phyloP scores from a whole-genome alignment of 148 eudicot genomes.

The Rhododendron griersonianum region DNA sequence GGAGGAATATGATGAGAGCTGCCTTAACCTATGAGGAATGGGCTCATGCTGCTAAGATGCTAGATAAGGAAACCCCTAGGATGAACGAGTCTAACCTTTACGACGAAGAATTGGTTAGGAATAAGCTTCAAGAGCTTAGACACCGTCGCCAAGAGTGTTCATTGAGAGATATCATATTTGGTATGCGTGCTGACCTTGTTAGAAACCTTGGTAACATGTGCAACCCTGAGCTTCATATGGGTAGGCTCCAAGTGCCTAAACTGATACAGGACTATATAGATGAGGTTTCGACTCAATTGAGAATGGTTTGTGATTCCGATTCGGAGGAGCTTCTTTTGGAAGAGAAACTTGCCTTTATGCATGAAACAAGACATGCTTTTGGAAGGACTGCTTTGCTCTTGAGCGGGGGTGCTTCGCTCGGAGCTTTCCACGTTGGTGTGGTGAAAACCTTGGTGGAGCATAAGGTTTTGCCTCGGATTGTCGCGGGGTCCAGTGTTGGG shows the following conservation, averaged over 20 bases:
- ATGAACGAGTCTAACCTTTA: conserved; percentile 72
- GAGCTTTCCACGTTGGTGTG: conserved; percentile 86
- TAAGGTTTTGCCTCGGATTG: conserved; percentile 79
- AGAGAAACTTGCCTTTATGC: conserved; percentile 97
- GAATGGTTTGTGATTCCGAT: conserved; percentile 89
- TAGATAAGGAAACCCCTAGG: conserved; percentile 66
- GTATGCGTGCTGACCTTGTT: conserved; percentile 84
- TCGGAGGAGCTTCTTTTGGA: conserved; percentile 79
- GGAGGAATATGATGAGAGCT: conserved; percentile 90
- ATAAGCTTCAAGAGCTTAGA: conserved; percentile 77
- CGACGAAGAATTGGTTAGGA: conserved; percentile 81
- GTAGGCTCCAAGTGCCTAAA: conserved; percentile 82
- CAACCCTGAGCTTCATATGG: conserved; percentile 89
- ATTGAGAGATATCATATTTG: conserved; percentile 74
- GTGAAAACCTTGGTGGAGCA: conserved; percentile 91
- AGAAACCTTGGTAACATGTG: conserved; percentile 97
- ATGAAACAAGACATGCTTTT: conserved; percentile 95
- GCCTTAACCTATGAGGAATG: conserved; percentile 86
- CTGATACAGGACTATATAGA: conserved; percentile 86
- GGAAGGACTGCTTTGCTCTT: conserved; percentile 96
- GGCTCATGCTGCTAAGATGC: conserved; percentile 94
- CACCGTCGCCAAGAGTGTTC: conserved; percentile 84
- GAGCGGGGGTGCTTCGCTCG: conserved; percentile 98
- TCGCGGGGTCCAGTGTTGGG: conserved; percentile 95
- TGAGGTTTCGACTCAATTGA: conserved; percentile 84